Percentiles rank a stretch among this genome's conserved stretches.
Evolutionary conservation across 495 filamentous ascomycete genomes (phyloP).

Genomic region (Penicillium antarcticum): DNA sequence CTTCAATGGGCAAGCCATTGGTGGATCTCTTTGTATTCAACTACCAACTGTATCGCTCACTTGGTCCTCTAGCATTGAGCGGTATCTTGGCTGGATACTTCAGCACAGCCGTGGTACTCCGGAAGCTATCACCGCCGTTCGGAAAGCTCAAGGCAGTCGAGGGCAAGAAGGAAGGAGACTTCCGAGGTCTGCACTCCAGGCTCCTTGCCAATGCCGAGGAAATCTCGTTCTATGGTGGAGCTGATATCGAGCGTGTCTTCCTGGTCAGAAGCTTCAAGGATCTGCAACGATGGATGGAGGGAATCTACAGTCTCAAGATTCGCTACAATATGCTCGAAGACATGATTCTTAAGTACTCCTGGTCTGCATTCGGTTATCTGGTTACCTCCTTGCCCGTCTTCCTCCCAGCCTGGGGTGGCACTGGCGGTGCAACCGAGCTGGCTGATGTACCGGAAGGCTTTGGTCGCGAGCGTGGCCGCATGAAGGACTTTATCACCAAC

Average conservation of each 20-base stretch:
- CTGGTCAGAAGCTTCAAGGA: constrained; percentile 87
- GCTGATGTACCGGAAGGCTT: constrained; percentile 36
- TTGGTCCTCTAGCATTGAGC: constrained; percentile 83
- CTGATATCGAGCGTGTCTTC: constrained; percentile 87
- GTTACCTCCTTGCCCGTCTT: constrained; percentile 91
- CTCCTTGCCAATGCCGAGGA: constrained; percentile 97
- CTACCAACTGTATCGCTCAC: constrained; percentile 88
- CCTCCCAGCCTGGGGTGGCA: constrained; percentile 89
- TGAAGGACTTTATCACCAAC: constrained; percentile 99
- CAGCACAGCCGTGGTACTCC: constrained; percentile 81
- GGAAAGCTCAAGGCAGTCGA: constrained; percentile 95
- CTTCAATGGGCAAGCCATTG: constrained; percentile 92
- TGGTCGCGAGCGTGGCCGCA: constrained; percentile 73
- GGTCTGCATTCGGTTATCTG: constrained; percentile 96
- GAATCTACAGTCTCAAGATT: constrained; percentile 93
- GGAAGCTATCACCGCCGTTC: constrained; percentile 87
- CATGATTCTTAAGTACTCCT: constrained; percentile 96
- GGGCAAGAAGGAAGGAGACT: constrained; percentile 89
- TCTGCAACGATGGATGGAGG: constrained; percentile 91
- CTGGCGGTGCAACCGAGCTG: constrained; percentile 68
- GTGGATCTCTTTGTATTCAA: constrained; percentile 96
- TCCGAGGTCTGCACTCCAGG: constrained; percentile 82
- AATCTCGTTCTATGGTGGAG: constrained; percentile 96
- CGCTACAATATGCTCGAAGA: constrained; percentile 99
- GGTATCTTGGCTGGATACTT: constrained; percentile 91